phyloP scores from a whole-genome alignment of 169 alveolate genomes.

The Plasmodium gallinaceum region DNA sequence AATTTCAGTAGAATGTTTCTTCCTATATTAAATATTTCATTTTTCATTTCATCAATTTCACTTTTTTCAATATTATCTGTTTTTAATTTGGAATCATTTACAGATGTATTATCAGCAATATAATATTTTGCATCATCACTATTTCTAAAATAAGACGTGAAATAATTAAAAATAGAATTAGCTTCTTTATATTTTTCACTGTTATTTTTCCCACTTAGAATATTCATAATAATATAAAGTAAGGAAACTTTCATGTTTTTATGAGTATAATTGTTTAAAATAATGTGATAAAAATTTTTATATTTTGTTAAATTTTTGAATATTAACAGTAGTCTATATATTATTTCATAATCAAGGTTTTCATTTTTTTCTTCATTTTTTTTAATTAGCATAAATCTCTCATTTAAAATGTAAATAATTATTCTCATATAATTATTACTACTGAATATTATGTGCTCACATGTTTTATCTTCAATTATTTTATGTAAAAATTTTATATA shows the following conservation, averaged over 20 bases:
- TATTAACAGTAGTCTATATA: slow-evolving; percentile 62
- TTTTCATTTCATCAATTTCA: slow-evolving; percentile 49
- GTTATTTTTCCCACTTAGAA: slow-evolving; percentile 48
- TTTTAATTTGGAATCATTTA: slow-evolving; percentile 1
- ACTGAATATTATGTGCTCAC: slow-evolving; percentile 44
- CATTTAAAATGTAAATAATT: slow-evolving; percentile 74
- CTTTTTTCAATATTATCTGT: slow-evolving; percentile 6
- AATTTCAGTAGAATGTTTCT: slow-evolving; percentile 53
- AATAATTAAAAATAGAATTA: slow-evolving; percentile 52
- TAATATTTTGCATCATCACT: slow-evolving; percentile 17
- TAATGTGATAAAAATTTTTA: slow-evolving; percentile 49
- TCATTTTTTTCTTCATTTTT: slow-evolving; percentile 70
- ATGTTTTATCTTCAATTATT: slow-evolving; percentile 60
- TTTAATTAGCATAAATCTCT: slow-evolving; percentile 19
- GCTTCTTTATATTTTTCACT: slow-evolving; percentile 62
- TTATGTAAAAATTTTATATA: slow-evolving; percentile 55
- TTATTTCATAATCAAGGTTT: slow-evolving; percentile 48
- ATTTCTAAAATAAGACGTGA: slow-evolving; percentile 55
- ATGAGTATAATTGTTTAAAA: slow-evolving; percentile 63
- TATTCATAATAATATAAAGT: slow-evolving; percentile 73
- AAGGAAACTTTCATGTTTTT: slow-evolving; percentile 71
- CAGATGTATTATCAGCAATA: background rate
- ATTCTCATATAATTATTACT: slow-evolving; percentile 61
- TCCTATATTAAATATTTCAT: slow-evolving; percentile 52
- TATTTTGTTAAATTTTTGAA: slow-evolving; percentile 63